Base-by-base conservation (phyloP, 2,329 filamentous ascomycete genomes). In the Alternaria sp. region DNA sequence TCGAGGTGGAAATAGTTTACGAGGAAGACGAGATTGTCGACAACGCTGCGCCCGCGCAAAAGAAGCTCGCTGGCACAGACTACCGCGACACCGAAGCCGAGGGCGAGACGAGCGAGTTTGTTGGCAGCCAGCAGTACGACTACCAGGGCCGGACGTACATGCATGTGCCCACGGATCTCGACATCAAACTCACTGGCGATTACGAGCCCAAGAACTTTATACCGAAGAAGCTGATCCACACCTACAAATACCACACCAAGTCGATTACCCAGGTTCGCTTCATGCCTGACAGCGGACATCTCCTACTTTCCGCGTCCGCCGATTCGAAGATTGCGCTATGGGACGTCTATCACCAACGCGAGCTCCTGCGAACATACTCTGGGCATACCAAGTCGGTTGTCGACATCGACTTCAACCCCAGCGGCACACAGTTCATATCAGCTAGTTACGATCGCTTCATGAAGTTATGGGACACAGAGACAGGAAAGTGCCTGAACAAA, bases 401-500 rank as follows among this genome's bases (percentile, higher is more conserved):
- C 26, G 95, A 97, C 77, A 88, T 96, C 47, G 91, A 91, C 71
- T 98, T 98, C 87, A 93, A 94, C 74, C 86, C 85, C 4, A 87
- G 89, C 30, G 96, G 96, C 56, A 91, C 88, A 11, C 91, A 91
- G 58, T 99, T 99, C 84, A 82, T 99, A 25, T 94, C 94, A 3
- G 91, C 92, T 1, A 96, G 93, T 15, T 99, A 96, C 80, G 96
- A 99, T 79, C 91, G 95, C 57, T 91, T 93, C 83, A 97, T 98
- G 84, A 97, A 98, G 82, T 86, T 99, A 28, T 99, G 96, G 96
- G 96, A 99, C 74, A 97, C 95, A 1, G 96, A 99, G 81, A 97
- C 93, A 21, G 96, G 96, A 49, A 86, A 90, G 71, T 98, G 95
- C 76, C 83, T 97, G 69, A 90, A 89, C 73, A 93, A 93, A 61